These are phyloP conservation scores for Chenopodium suecicum DNA, from an alignment of 148 eudicot genomes.

Conservation along the genomic window DNA sequence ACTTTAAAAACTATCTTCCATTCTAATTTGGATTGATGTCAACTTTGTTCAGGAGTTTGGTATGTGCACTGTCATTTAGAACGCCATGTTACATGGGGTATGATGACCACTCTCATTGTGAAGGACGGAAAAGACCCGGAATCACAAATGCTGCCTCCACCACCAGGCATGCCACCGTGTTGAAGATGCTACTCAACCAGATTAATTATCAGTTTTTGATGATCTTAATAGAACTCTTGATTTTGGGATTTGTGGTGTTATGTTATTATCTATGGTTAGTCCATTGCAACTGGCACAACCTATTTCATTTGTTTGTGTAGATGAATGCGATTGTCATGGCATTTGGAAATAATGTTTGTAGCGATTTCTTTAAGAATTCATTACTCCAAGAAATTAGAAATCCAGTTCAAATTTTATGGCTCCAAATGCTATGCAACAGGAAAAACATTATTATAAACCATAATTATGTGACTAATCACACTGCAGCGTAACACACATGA, in stretches of 20 bases:
- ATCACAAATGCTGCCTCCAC: conserved; percentile 30
- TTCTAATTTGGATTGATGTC: not conserved
- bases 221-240: not conserved
- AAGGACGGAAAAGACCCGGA: conserved; percentile 24
- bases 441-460: not conserved
- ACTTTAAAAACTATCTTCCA: not conserved
- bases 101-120: conserved; percentile 36
- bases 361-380: not conserved
- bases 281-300: not conserved
- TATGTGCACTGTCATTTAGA: conserved; percentile 42
- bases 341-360: not conserved
- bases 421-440: not conserved
- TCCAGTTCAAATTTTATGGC: not conserved
- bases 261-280: not conserved
- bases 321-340: not conserved
- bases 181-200: conserved; percentile 1
- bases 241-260: not conserved
- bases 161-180: conserved; percentile 36
- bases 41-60: conserved; percentile 36
- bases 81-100: conserved; percentile 38
- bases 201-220: no score
- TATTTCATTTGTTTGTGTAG: not conserved
- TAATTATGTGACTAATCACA: not conserved
- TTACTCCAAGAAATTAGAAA: not conserved
- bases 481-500: not conserved